Conservation (phyloP, 2,329 filamentous ascomycete species). For the Penicillium sp. region DNA sequence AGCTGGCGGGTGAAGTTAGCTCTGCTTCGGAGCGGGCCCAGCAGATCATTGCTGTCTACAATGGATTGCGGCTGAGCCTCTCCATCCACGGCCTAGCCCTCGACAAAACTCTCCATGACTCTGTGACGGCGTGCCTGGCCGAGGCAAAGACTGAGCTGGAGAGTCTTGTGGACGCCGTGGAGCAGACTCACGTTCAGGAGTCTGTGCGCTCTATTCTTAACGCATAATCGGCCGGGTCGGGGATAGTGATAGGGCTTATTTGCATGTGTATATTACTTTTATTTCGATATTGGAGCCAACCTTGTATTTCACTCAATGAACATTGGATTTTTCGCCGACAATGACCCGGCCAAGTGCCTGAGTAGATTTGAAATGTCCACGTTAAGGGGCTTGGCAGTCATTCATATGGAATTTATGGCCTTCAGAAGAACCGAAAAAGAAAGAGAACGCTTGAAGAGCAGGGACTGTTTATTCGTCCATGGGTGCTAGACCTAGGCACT, state of each 20-base stretch:
- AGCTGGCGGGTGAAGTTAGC: conserved; percentile 21
- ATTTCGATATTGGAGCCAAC: conserved; percentile 28
- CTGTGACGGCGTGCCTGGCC: conserved; percentile 34
- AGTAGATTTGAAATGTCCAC: background rate
- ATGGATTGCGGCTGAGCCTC: conserved; percentile 50
- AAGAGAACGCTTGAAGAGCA: conserved; percentile 2
- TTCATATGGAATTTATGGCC: background rate
- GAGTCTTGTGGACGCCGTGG: conserved; percentile 14
- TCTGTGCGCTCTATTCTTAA: conserved; percentile 1
- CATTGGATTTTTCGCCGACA: background rate
- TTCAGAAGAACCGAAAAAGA: conserved; percentile 5
- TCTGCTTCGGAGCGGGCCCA: conserved; percentile 35
- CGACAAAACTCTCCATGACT: conserved; percentile 33
- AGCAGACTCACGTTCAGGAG: conserved; percentile 10
- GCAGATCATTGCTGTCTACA: conserved; percentile 45
- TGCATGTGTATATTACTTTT: conserved; percentile 33
- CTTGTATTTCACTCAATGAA: conserved; percentile 29
- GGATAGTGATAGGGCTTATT: conserved; percentile 1
- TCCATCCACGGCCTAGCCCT: conserved; percentile 40
- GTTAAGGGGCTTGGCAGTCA: background rate
- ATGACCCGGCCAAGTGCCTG: background rate
- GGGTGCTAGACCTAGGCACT: conserved; percentile 16
- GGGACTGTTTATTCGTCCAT: background rate
- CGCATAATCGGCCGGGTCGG: background rate
- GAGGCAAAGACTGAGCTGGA: conserved; percentile 53